Evolutionary conservation across 2,329 filamentous ascomycete genomes (phyloP).

Genomic region (Aureobasidium namibiae): DNA sequence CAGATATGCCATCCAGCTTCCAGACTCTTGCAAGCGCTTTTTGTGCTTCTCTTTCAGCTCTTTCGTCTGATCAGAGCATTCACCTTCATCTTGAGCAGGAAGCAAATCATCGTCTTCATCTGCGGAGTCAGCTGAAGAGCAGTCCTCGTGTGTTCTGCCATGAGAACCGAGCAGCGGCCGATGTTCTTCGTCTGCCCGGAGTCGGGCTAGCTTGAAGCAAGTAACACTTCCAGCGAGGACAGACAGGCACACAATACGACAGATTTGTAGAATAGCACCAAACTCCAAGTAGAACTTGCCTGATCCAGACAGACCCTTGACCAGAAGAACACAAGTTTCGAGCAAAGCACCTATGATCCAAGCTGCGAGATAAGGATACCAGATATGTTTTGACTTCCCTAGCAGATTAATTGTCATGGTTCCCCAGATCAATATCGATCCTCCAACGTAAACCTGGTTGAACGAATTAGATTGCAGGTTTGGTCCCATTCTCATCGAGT

Average conservation of each 20-base stretch:
- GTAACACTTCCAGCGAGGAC: constrained; percentile 12
- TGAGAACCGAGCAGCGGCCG: constrained; percentile 12
- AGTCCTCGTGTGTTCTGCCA: constrained; percentile 14
- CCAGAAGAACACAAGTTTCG: constrained; percentile 20
- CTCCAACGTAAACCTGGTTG: constrained; percentile 3
- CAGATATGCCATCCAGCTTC: constrained; percentile 69
- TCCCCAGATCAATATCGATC: constrained; percentile 6
- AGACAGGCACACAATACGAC: constrained; percentile 16
- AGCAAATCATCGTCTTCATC: constrained; percentile 18
- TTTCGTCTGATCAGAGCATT: constrained; percentile 49
- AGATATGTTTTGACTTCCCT: constrained; percentile 14
- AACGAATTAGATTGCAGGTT: not conserved
- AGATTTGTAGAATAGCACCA: constrained; percentile 15
- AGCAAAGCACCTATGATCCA: constrained; percentile 19
- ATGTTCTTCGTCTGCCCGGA: not conserved
- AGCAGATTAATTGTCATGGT: not conserved
- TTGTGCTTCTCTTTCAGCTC: constrained; percentile 43
- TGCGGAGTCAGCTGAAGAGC: constrained; percentile 3
- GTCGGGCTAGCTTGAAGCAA: not conserved
- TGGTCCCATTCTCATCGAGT: not conserved
- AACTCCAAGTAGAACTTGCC: constrained; percentile 8
- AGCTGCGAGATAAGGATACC: constrained; percentile 23
- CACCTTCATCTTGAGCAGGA: constrained; percentile 35
- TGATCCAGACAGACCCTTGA: constrained; percentile 13
- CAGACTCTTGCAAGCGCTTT: constrained; percentile 63